Evolutionary conservation across 805 yeast genomes (phyloP), one percentile per base, ranked within the genome.

Genomic region (Candida dendrica): DNA sequence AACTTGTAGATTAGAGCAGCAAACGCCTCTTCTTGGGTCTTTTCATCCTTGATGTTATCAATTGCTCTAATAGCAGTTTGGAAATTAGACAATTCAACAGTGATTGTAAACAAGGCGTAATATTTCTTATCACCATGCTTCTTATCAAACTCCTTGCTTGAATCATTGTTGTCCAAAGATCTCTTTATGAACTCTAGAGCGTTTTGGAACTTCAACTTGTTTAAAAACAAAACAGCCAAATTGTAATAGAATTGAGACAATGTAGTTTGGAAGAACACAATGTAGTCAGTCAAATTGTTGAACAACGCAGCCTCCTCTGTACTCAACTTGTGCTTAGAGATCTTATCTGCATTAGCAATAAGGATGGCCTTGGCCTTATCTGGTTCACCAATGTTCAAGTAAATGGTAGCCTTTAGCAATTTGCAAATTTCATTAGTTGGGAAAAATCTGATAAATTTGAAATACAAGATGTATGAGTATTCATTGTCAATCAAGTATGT

Each of bases 1-100:
- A 74, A 48, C 36, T 59, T 59, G 38, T 60, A 56, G 13, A 74
- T 55, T 42, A 74, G 64, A 41, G 56, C 59, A 31, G 55, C 56
- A 36, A 65, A 46, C 6, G 58, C 52, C 36, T 56, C 56, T 22
- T 41, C 35, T 24, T 52, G 48, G 22, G 45, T 35, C 31, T 46
- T 40, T 10, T 45, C 41, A 18, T 46, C 39, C 17, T 42, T 46
- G 30, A 61, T 48, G 34, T 49, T 43, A n/a, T 45, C 49, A 26
- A 70, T 39, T 6, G 71, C 66, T 8, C 48, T 47, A 40, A 63
- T 66, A 3, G 69, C 70, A 22, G 50, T 52, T 14, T 56, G 57
- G 37, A 60, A 56, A 38, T 61, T 55, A 32, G 58, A 48, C 9
- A 55, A 42, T 30, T 53, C 56, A n/a, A 66, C 45, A 9, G 67